A percentile compares a stretch with the other conserved stretches of the same genome.
Evolutionary conservation across 331 rosid species (phyloP).

Genomic region (Saraca asoca): DNA sequence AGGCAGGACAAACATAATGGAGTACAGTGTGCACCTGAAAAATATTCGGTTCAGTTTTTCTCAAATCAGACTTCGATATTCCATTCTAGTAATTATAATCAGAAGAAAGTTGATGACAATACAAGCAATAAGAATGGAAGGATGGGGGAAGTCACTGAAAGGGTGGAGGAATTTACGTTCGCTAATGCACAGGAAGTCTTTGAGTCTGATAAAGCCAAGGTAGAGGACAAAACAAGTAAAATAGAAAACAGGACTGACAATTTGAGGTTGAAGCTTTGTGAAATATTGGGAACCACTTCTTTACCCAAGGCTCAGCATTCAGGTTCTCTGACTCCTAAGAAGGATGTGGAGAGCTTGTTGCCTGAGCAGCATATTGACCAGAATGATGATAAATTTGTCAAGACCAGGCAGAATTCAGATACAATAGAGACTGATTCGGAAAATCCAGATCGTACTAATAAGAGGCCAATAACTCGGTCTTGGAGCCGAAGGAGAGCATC

Average conservation of each 20-base stretch:
- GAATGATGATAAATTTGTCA: conserved; percentile 40
- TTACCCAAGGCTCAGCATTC: conserved; percentile 50
- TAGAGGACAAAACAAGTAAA: conserved; percentile 44
- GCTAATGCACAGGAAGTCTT: conserved; percentile 40
- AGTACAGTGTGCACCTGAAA: conserved; percentile 41
- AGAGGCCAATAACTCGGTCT: conserved; percentile 72
- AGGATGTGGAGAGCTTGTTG: conserved; percentile 37
- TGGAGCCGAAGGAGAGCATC: conserved; percentile 54
- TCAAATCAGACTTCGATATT: conserved; percentile 47
- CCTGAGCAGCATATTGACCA: conserved; percentile 42
- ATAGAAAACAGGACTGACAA: conserved; percentile 63
- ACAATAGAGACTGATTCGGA: conserved; percentile 89
- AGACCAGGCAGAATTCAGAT: conserved; percentile 64
- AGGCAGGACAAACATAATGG: conserved; percentile 44
- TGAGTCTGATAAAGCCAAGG: conserved; percentile 45
- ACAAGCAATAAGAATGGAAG: conserved; percentile 49
- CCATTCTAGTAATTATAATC: conserved; percentile 45
- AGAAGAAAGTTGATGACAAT: conserved; percentile 46
- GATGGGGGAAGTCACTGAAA: conserved; percentile 45
- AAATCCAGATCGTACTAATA: conserved; percentile 45
- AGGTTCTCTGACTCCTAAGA: conserved; percentile 46
- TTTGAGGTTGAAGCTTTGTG: conserved; percentile 80
- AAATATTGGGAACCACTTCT: conserved; percentile 72
- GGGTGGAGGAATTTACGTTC: conserved; percentile 55
- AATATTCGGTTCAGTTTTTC: conserved; percentile 41